Evolutionary conservation across 169 alveolate genomes (phyloP).

Genomic region (Plasmodium malariae): DNA sequence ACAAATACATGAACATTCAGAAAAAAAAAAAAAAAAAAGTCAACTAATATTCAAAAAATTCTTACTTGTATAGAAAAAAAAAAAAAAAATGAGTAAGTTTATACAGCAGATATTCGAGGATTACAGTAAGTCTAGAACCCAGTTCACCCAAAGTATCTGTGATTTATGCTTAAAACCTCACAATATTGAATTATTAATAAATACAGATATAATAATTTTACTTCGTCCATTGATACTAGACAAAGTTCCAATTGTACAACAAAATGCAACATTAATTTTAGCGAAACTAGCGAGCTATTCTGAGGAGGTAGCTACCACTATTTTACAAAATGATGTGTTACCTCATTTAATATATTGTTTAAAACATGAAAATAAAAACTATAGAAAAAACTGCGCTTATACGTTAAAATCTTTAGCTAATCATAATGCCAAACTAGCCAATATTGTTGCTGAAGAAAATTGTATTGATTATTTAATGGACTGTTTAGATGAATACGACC

Average conservation of each 20-base stretch:
- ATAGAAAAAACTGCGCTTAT: slow-evolving; percentile 61
- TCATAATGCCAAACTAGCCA: slow-evolving; percentile 68
- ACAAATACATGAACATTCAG: neutral
- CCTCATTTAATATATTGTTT: slow-evolving; percentile 72
- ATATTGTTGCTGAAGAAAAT: slow-evolving; percentile 49
- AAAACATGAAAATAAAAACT: slow-evolving; percentile 75
- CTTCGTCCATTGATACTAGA: slow-evolving; percentile 65
- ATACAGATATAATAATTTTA: slow-evolving; percentile 60
- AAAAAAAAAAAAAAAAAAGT: neutral
- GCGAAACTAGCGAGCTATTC: slow-evolving; percentile 64
- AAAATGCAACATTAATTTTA: slow-evolving; percentile 58
- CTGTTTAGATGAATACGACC: slow-evolving; percentile 56
- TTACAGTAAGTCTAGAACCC: slow-evolving; percentile 39
- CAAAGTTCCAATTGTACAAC: slow-evolving; percentile 69
- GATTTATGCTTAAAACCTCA: slow-evolving; percentile 63
- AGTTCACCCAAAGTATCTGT: slow-evolving; percentile 52
- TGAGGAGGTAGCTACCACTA: slow-evolving; percentile 61
- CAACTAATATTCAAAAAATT: neutral
- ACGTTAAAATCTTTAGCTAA: slow-evolving; percentile 57
- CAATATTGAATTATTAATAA: slow-evolving; percentile 57
- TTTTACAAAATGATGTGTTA: slow-evolving; percentile 61
- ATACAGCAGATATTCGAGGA: slow-evolving; percentile 69
- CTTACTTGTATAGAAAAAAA: neutral
- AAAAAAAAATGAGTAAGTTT: slow-evolving; percentile 50
- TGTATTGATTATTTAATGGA: slow-evolving; percentile 69